phyloP scores from a whole-genome alignment of 371 early-diverging fungal species.

The Choanephora cucurbitarum region DNA sequence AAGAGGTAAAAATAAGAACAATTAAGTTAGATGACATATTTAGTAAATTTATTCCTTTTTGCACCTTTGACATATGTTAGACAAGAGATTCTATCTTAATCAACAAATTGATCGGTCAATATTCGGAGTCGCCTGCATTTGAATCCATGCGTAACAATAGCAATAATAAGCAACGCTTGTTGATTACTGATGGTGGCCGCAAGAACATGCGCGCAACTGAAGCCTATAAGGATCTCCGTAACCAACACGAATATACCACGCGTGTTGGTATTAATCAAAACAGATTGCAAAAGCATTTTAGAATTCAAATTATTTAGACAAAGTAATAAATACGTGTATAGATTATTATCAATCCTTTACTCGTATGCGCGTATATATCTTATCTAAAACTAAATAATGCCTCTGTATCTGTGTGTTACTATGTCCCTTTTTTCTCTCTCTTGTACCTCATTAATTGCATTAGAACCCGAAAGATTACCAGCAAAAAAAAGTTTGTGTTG shows the following conservation, averaged over 20 bases:
- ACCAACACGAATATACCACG: conserved; percentile 68
- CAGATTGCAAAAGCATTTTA: conserved; percentile 83
- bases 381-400: no score
- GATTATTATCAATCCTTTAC: background rate
- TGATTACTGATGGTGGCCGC: conserved; percentile 44
- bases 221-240: conserved; percentile 58
- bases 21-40: background rate
- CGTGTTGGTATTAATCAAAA: conserved; percentile 82
- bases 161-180: conserved; percentile 22
- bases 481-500: no score
- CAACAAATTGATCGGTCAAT: conserved; percentile 54
- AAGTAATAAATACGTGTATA: background rate
- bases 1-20: conserved; percentile 45
- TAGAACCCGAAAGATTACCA: no score
- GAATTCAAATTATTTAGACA: conserved; percentile 73
- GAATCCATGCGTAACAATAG: conserved; percentile 37
- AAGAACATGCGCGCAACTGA: conserved; percentile 32
- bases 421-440: background rate
- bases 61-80: conserved; percentile 10
- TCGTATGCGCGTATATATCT: background rate
- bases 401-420: background rate
- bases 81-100: conserved; percentile 51
- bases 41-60: no score
- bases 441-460: background rate
- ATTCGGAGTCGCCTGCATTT: conserved; percentile 39